A percentile compares a stretch with the other conserved stretches of the same genome.
phyloP scores from a whole-genome alignment of 2,329 filamentous ascomycete species.

The Sporothrix curviconia region DNA sequence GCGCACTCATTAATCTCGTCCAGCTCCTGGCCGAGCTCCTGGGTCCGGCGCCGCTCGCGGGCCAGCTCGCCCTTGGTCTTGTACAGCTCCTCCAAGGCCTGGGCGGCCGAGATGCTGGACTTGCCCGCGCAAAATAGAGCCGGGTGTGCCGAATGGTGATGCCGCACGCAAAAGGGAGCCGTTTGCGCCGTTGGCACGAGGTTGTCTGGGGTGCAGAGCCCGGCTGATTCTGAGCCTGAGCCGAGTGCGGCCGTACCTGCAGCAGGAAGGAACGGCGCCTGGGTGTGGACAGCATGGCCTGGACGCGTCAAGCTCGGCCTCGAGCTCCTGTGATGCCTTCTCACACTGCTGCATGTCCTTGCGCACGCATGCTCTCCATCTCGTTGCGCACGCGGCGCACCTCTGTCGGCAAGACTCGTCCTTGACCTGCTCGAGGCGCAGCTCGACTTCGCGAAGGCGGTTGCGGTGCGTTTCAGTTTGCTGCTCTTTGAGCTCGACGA shows the following conservation, averaged over 20 bases:
- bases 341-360: slow-evolving; percentile 40
- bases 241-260: slow-evolving; percentile 16
- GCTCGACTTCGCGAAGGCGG: slow-evolving; percentile 63
- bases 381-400: slow-evolving; percentile 50
- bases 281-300: slow-evolving; percentile 39
- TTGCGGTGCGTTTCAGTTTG: slow-evolving; percentile 66
- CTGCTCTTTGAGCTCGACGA: slow-evolving; percentile 76
- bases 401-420: slow-evolving; percentile 60
- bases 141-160: slow-evolving; percentile 58
- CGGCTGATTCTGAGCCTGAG: slow-evolving; percentile 22
- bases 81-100: slow-evolving; percentile 58
- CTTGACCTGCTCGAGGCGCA: slow-evolving; percentile 54
- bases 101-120: slow-evolving; percentile 51
- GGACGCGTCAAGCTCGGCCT: slow-evolving; percentile 48
- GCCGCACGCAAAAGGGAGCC: slow-evolving; percentile 43
- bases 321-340: slow-evolving; percentile 43
- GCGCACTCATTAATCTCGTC: slow-evolving; percentile 78
- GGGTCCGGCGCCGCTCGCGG: slow-evolving; percentile 65
- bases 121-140: slow-evolving; percentile 47
- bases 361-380: slow-evolving; percentile 50
- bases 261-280: neutral
- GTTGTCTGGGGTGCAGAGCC: slow-evolving; percentile 54
- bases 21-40: slow-evolving; percentile 67
- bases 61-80: slow-evolving; percentile 66
- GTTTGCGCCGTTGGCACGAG: slow-evolving; percentile 43